phyloP scores from a whole-genome alignment of 192 early-diverging fungal species.

The Coemansia sp. region DNA sequence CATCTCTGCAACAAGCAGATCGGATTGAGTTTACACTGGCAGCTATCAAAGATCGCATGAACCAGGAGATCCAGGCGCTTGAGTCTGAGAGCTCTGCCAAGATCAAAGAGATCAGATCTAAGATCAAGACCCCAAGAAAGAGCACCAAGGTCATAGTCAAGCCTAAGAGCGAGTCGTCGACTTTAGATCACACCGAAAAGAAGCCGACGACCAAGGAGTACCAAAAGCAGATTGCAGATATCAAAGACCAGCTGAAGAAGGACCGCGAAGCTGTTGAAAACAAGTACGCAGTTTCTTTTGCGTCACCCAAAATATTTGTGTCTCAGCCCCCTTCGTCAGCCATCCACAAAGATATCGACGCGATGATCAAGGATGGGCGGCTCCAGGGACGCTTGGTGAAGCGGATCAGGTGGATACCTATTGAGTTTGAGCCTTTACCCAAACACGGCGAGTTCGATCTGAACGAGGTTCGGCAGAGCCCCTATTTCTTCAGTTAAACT shows the following conservation, averaged over 20 bases:
- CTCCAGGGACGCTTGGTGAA: slow-evolving; percentile 20
- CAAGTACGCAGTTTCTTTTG: slow-evolving; percentile 15
- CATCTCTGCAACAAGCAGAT: slow-evolving; percentile 34
- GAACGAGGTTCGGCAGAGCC: slow-evolving; percentile 68
- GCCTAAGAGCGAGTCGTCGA: slow-evolving; percentile 12
- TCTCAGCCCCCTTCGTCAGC: neutral
- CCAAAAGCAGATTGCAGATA: neutral
- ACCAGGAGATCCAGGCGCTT: neutral
- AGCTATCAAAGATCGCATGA: neutral
- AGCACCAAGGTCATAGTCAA: slow-evolving; percentile 10
- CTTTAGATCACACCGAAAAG: neutral
- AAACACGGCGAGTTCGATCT: slow-evolving; percentile 84
- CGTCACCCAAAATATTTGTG: slow-evolving; percentile 9
- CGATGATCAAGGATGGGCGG: slow-evolving; percentile 15
- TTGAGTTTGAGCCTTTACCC: slow-evolving; percentile 78
- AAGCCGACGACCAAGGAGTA: neutral
- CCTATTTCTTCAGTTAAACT: slow-evolving; percentile 87
- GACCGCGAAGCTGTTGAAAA: slow-evolving; percentile 29
- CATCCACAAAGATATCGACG: neutral
- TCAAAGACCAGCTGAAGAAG: slow-evolving; percentile 4
- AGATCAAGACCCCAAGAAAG: slow-evolving; percentile 6
- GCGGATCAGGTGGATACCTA: slow-evolving; percentile 49
- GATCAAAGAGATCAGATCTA: slow-evolving; percentile 1
- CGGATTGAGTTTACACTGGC: slow-evolving; percentile 30
- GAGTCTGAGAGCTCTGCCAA: slow-evolving; percentile 1